Evolutionary conservation across 371 early-diverging fungal genomes (phyloP), one percentile per base, ranked within the genome.

Genomic region (Actinomortierella wolfii): DNA sequence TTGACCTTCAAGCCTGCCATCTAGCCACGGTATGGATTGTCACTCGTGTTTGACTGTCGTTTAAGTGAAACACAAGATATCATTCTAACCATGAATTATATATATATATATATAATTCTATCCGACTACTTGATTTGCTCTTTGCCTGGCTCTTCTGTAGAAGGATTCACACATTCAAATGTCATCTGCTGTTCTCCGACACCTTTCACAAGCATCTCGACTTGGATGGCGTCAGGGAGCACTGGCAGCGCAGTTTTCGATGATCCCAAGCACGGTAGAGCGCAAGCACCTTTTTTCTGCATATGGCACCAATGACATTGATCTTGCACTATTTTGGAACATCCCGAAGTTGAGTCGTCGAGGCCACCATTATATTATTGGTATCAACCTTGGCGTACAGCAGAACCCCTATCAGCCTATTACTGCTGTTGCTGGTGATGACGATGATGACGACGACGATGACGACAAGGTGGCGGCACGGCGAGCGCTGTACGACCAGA

Each of bases 281-380:
- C 73, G 76, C 14, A 64, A 69, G 1, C 63, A 84, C 47, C 55
- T 90, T 20, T 95, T 94, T 66, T 86, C 94, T 0, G 75, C 94
- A 9, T 95, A 89, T 66, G 88, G 84, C 55, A 85, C 91, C 13
- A 92, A 90, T 51, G 94, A 95, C 57, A 83, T 95, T 21, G 97
- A 97, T 64, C 78, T 96, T 50, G 80, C 88, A 3, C 60, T 97
- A n/a, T 90, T 92, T 64, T 97, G 95, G 95, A 85, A 89, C 46
- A 80, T 84, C 14, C 87, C 82, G 28, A 78, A 79, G 24, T 66
- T 77, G 69, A 78, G 68, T 41, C 81, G 83, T 1, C 83, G 81
- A 40, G 89, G 97, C 0, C 94, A 95, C 64, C 95, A 94, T 66
- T 93, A 91, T 54, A 91, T 95, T 53, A 89, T 93, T 42, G 95